Conservation (phyloP, 2,329 filamentous ascomycete genomes). For the Hypoxylon sp. region DNA sequence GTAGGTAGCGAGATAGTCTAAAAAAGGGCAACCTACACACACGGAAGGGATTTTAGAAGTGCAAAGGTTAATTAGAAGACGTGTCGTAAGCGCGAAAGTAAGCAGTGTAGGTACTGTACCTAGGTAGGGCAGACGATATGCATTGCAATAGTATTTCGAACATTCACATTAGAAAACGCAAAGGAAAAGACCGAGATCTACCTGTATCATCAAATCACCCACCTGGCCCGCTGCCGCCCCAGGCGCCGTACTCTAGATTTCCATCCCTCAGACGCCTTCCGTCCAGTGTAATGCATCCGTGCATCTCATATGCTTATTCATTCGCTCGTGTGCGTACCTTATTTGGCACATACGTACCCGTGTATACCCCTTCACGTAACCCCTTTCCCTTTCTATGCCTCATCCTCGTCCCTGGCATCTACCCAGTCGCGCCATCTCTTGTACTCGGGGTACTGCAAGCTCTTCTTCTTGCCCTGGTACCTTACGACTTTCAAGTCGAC, state of each 20-base stretch:
- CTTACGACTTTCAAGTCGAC: constrained; percentile 84
- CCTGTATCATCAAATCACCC: constrained; percentile 42
- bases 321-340: not conserved
- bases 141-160: constrained; percentile 19
- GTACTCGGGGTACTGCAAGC: constrained; percentile 79
- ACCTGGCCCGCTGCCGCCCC: constrained; percentile 24
- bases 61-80: not conserved
- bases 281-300: constrained; percentile 12
- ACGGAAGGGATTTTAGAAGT: constrained; percentile 6
- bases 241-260: constrained; percentile 30
- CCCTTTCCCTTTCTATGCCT: constrained; percentile 32
- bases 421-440: constrained; percentile 85
- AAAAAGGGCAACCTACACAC: not conserved
- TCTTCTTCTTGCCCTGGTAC: constrained; percentile 88
- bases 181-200: constrained; percentile 26
- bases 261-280: constrained; percentile 15
- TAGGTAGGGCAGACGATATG: constrained; percentile 1
- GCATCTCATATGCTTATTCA: constrained; percentile 5
- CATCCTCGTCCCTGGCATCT: constrained; percentile 16
- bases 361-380: not conserved
- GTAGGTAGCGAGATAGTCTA: not conserved
- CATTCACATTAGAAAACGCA: constrained; percentile 20
- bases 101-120: not conserved
- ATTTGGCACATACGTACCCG: too few species aligned
- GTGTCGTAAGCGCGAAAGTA: not conserved